A percentile compares a stretch with the other conserved stretches of the same genome.
phyloP scores from a whole-genome alignment of 148 eudicot species.

The Silene latifolia region DNA sequence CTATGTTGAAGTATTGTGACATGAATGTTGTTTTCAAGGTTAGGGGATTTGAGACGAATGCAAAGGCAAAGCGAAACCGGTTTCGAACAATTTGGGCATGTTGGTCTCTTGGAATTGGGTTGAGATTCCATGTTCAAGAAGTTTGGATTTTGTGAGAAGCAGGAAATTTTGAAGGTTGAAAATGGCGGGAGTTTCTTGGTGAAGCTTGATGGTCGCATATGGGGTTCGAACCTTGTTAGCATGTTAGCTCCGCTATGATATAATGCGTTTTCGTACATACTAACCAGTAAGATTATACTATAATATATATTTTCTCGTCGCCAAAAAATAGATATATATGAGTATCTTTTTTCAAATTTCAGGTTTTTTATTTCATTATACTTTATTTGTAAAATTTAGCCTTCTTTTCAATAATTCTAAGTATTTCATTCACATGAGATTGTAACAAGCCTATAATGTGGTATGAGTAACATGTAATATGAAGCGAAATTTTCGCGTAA shows the following conservation, averaged over 20 bases:
- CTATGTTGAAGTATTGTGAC: conserved; percentile 78
- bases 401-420: too few relatives aligned
- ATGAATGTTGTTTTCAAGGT: conserved; percentile 52
- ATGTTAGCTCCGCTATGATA: background rate
- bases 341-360: too few relatives aligned
- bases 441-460: too few relatives aligned
- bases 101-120: conserved; percentile 54
- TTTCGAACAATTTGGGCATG: conserved; percentile 69
- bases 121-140: conserved; percentile 32
- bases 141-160: conserved; percentile 17
- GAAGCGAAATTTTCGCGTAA: too few relatives aligned
- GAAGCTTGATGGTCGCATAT: conserved; percentile 5
- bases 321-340: too few relatives aligned
- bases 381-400: too few relatives aligned
- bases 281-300: too few relatives aligned
- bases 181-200: conserved; percentile 22
- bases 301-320: too few relatives aligned
- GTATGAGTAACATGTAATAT: too few relatives aligned
- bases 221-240: conserved; percentile 7
- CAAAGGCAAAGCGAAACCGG: conserved; percentile 70
- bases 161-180: conserved; percentile 1
- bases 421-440: too few relatives aligned
- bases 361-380: too few relatives aligned
- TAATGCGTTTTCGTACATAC: too few relatives aligned
- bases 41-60: conserved; percentile 47